phyloP scores from a whole-genome alignment of 345 rosid species.

The Alliaria petiolata region DNA sequence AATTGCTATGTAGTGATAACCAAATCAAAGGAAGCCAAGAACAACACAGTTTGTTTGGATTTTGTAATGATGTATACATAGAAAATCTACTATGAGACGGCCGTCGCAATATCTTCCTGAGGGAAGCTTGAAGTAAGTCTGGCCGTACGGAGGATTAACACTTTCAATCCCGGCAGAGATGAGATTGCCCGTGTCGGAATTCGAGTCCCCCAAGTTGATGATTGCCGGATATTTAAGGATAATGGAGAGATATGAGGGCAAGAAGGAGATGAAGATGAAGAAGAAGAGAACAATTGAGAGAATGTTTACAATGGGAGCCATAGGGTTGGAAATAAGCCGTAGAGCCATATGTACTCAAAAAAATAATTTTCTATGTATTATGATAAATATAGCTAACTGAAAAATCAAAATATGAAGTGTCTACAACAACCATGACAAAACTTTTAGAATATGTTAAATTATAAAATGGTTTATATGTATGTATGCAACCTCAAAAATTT shows the following conservation, averaged over 20 bases:
- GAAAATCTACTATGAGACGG: constrained; percentile 70
- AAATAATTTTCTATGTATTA: neutral
- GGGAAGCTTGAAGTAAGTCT: constrained; percentile 53
- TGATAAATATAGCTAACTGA: neutral
- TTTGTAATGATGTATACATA: constrained; percentile 41
- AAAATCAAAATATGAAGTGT: neutral
- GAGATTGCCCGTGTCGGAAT: constrained; percentile 87
- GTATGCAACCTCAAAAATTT: no score
- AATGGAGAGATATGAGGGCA: constrained; percentile 38
- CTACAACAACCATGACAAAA: neutral
- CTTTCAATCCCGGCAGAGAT: constrained; percentile 62
- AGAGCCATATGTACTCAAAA: neutral
- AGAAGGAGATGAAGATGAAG: constrained; percentile 21
- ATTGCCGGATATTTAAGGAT: constrained; percentile 57
- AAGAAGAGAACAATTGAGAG: constrained; percentile 24
- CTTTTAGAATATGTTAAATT: no score
- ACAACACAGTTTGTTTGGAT: neutral
- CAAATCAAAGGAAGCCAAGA: neutral
- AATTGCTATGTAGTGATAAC: neutral
- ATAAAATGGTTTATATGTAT: no score
- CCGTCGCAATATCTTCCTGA: constrained; percentile 90
- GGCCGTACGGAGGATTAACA: constrained; percentile 64
- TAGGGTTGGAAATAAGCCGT: neutral
- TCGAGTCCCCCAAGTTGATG: constrained; percentile 93
- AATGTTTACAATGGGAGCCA: constrained; percentile 19